phyloP scores from a whole-genome alignment of 2,329 filamentous ascomycete species.

The Fusarium gaditjirri region DNA sequence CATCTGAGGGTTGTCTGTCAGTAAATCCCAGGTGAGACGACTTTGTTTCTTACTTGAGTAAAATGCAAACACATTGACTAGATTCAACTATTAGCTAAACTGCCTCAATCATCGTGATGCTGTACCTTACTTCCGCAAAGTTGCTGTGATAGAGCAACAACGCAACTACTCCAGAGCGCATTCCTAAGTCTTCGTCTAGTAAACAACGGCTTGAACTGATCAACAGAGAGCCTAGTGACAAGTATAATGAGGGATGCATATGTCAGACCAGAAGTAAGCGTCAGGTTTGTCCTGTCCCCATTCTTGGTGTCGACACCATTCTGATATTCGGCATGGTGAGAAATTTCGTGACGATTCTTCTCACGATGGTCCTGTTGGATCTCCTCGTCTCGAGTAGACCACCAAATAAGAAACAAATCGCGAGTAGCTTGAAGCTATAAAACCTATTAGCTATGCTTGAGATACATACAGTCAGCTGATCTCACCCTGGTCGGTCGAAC shows the following conservation, averaged over 20 bases:
- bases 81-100: background rate
- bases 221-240: constrained; percentile 20
- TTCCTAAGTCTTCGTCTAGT: constrained; percentile 22
- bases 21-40: background rate
- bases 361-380: background rate
- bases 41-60: constrained; percentile 51
- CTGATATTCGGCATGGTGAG: background rate
- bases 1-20: constrained; percentile 21
- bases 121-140: constrained; percentile 41
- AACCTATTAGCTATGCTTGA: background rate
- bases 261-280: constrained; percentile 13
- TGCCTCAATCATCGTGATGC: accelerated
- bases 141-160: constrained; percentile 44
- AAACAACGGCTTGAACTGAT: constrained; percentile 33
- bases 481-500: constrained; percentile 47
- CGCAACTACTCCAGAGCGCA: constrained; percentile 42
- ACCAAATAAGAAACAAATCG: constrained; percentile 51
- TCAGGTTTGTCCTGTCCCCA: no score
- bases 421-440: constrained; percentile 51
- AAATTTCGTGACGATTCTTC: background rate
- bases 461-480: accelerated
- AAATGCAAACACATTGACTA: constrained; percentile 53
- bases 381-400: constrained; percentile 10
- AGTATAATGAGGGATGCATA: constrained; percentile 20
- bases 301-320: background rate